A percentile compares a stretch with the other conserved stretches of the same genome.
Conservation (phyloP, 805 yeast species). For the Sungouiella blattae region DNA sequence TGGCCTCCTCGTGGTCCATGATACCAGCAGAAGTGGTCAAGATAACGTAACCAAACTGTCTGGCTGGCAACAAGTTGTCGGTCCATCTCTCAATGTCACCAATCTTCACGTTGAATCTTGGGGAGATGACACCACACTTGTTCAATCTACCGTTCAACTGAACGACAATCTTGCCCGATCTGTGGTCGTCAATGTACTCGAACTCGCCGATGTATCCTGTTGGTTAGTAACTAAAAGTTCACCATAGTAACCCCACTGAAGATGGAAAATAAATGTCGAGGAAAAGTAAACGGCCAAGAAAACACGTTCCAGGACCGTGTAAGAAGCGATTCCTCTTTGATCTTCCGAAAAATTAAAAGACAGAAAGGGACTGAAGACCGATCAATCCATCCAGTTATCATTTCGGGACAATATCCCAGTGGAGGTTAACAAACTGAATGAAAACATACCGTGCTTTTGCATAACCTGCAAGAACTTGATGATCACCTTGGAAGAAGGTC, state of each 20-base stretch:
- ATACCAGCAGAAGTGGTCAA: slow-evolving; percentile 99
- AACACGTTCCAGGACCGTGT: slow-evolving; percentile 50
- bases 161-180: slow-evolving; percentile 35
- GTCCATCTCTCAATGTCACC: slow-evolving; percentile 98
- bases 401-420: slow-evolving; percentile 54
- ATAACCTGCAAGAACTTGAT: slow-evolving; percentile 29
- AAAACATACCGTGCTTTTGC: slow-evolving; percentile 29
- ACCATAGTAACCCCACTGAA: not conserved
- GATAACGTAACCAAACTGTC: slow-evolving; percentile 98
- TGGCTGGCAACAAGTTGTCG: slow-evolving; percentile 95
- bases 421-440: slow-evolving; percentile 1
- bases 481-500: slow-evolving; percentile 35
- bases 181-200: slow-evolving; percentile 36
- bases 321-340: slow-evolving; percentile 59
- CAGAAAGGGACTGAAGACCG: slow-evolving; percentile 87
- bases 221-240: slow-evolving; percentile 18
- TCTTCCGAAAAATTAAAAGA: slow-evolving; percentile 98
- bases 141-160: slow-evolving; percentile 33
- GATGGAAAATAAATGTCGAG: slow-evolving; percentile 43
- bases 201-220: slow-evolving; percentile 32
- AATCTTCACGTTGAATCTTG: slow-evolving; percentile 96
- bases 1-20: slow-evolving; percentile 99
- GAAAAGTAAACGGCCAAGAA: slow-evolving; percentile 62
- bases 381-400: slow-evolving; percentile 98
- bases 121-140: slow-evolving; percentile 98